phyloP scores from a whole-genome alignment of 495 filamentous ascomycete genomes.

The Aspergillus hancockii region DNA sequence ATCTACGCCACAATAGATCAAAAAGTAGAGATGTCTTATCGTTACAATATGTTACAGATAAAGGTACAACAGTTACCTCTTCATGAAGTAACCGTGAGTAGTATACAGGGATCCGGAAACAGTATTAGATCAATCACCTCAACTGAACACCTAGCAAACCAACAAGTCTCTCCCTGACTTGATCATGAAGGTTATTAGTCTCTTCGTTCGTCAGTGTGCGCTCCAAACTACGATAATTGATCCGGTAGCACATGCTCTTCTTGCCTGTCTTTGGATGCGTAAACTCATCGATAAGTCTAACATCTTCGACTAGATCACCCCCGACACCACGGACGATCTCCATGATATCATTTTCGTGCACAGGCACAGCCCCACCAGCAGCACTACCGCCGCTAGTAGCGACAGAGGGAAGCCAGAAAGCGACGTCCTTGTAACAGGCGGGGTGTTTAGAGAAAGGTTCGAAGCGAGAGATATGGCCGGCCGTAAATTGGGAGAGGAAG shows the following conservation, averaged over 20 bases:
- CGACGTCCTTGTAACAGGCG: slow-evolving; percentile 82
- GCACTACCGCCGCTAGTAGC: slow-evolving; percentile 43
- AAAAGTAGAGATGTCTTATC: background rate
- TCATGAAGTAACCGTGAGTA: background rate
- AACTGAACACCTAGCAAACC: slow-evolving; percentile 77
- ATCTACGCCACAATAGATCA: no score
- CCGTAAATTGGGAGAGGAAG: slow-evolving; percentile 80
- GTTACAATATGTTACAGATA: background rate
- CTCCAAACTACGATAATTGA: slow-evolving; percentile 90
- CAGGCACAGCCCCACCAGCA: slow-evolving; percentile 53
- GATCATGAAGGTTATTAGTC: slow-evolving; percentile 71
- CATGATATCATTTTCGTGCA: slow-evolving; percentile 98
- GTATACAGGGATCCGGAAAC: slow-evolving; percentile 18
- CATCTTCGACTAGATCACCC: slow-evolving; percentile 85
- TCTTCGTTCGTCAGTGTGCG: slow-evolving; percentile 81
- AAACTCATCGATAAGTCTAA: slow-evolving; percentile 80
- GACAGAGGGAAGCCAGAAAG: slow-evolving; percentile 80
- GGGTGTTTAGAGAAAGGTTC: slow-evolving; percentile 88
- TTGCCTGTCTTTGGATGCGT: slow-evolving; percentile 81
- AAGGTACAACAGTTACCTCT: background rate
- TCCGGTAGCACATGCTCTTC: slow-evolving; percentile 85
- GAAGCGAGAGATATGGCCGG: slow-evolving; percentile 68
- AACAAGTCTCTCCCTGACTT: slow-evolving; percentile 61
- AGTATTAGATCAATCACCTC: slow-evolving; percentile 47
- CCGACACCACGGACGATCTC: slow-evolving; percentile 80